phyloP scores from a whole-genome alignment of 2,329 filamentous ascomycete species.

The Atkinsonella hypoxylon region DNA sequence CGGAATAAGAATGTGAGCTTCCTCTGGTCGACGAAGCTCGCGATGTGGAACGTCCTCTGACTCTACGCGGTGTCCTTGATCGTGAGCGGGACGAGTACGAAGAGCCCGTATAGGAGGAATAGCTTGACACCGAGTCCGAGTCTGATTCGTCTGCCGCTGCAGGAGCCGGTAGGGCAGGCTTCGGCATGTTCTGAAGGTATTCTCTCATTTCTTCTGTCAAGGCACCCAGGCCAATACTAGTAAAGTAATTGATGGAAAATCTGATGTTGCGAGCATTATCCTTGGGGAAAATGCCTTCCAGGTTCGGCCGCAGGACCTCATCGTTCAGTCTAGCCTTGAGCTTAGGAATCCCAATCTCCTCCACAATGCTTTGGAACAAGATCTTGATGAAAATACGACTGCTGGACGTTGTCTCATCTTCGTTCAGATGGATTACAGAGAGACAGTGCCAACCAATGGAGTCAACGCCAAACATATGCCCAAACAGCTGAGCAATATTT shows the following conservation, averaged over 20 bases:
- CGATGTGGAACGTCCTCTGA: constrained; percentile 7
- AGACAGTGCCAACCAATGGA: constrained; percentile 88
- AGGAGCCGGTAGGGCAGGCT: constrained; percentile 63
- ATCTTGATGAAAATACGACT: constrained; percentile 99
- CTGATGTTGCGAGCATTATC: constrained; percentile 84
- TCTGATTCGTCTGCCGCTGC: constrained; percentile 47
- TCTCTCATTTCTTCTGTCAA: constrained; percentile 94
- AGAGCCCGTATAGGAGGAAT: constrained; percentile 51
- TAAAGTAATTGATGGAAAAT: constrained; percentile 99
- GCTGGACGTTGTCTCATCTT: constrained; percentile 92
- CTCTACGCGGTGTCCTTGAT: constrained; percentile 4
- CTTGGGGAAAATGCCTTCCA: constrained; percentile 78
- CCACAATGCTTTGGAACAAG: constrained; percentile 80
- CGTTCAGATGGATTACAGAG: constrained; percentile 75
- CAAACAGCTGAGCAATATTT: constrained; percentile 92
- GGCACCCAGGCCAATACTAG: constrained; percentile 88
- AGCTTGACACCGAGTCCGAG: constrained; percentile 64
- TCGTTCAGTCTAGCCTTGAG: constrained; percentile 67
- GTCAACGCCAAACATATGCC: constrained; percentile 77
- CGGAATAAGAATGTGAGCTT: constrained; percentile 5
- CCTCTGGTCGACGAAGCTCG: constrained; percentile 2
- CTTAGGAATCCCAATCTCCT: constrained; percentile 74
- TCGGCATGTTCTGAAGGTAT: constrained; percentile 77
- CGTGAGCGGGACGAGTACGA: constrained; percentile 9
- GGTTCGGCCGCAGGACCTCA: constrained; percentile 62